A percentile compares a stretch with the other conserved stretches of the same genome.
Evolutionary conservation across 257 asterid genomes (phyloP).

Genomic region (Solanum bukasovii): DNA sequence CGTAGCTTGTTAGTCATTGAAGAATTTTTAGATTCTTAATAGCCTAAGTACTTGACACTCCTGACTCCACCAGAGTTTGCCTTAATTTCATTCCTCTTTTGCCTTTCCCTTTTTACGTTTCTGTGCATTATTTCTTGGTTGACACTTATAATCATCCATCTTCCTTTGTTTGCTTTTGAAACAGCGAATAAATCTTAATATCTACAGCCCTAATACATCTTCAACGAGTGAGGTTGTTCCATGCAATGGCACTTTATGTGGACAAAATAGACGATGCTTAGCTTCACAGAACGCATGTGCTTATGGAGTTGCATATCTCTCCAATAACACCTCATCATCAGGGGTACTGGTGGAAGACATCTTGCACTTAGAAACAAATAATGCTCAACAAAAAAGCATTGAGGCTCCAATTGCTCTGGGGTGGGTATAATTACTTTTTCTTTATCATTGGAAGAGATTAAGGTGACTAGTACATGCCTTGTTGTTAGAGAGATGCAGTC

Average conservation of each 20-base stretch:
- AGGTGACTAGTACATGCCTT: background rate
- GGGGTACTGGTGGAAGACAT: constrained; percentile 88
- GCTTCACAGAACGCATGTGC: constrained; percentile 54
- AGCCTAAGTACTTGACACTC: background rate
- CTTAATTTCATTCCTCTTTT: background rate
- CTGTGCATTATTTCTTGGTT: background rate
- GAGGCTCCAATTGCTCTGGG: constrained; percentile 80
- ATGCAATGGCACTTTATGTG: constrained; percentile 70
- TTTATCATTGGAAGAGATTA: background rate
- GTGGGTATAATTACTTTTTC: constrained; percentile 23
- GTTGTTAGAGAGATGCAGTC: background rate
- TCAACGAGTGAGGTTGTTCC: constrained; percentile 52
- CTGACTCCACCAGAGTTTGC: background rate
- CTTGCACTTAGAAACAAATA: constrained; percentile 53
- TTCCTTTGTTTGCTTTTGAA: background rate
- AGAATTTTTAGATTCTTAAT: background rate
- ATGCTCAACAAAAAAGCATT: constrained; percentile 24
- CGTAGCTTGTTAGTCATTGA: background rate
- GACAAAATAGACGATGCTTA: constrained; percentile 46
- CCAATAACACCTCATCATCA: constrained; percentile 63
- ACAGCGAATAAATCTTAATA: constrained; percentile 65
- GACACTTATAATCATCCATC: background rate
- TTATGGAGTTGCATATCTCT: constrained; percentile 67
- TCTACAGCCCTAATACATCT: constrained; percentile 65
- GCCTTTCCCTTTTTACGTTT: background rate